Evolutionary conservation across 1,284 basidiomycete genomes (phyloP), one percentile per base, ranked within the genome.

Genomic region (Coniophora puteana): DNA sequence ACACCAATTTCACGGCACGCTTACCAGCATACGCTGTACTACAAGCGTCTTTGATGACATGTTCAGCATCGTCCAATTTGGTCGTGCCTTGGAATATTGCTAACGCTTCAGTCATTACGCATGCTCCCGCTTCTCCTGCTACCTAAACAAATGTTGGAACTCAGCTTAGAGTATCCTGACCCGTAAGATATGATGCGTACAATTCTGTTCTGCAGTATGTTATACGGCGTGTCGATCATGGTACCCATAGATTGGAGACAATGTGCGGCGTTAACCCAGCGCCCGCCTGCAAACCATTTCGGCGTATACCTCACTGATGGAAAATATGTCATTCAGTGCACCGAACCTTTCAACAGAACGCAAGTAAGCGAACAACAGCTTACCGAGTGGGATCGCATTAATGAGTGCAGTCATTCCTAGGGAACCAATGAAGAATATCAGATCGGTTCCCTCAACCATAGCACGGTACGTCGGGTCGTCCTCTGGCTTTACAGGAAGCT

Each of bases 71-170:
- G 8, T 33, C 8, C n/a, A 22, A 26, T 38, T 57, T 46, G 4
- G 44, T 44, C 8, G 43, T 50, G 21, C 45, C 32, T 16, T 48
- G 43, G 2, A 56, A 38, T 18, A 46, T 36, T 1, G 31, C 23
- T 36, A 59, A 35, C 23, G 43, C 58, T 33, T 59, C 55, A 8
- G 53, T 44, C 5, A 56, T 55, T 45, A 56, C 44, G 2, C 57
- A 56, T 5, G 48, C 45, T 8, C 44, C 49, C 4, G 53, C 51
- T 14, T 25, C 38, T 2, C 53, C 57, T 1, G 32, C 13, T 20
- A 18, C 40, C 58, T 59, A 7, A 10, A n/a, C n/a, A n/a, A n/a
- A n/a, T n/a, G n/a, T n/a, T n/a, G n/a, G n/a, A n/a, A n/a, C n/a
- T n/a, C n/a, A n/a, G n/a, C n/a, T n/a, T n/a, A n/a, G n/a, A n/a